Evolutionary conservation across 768 basidiomycete species (phyloP).

Genomic region (Zangia roseola): DNA sequence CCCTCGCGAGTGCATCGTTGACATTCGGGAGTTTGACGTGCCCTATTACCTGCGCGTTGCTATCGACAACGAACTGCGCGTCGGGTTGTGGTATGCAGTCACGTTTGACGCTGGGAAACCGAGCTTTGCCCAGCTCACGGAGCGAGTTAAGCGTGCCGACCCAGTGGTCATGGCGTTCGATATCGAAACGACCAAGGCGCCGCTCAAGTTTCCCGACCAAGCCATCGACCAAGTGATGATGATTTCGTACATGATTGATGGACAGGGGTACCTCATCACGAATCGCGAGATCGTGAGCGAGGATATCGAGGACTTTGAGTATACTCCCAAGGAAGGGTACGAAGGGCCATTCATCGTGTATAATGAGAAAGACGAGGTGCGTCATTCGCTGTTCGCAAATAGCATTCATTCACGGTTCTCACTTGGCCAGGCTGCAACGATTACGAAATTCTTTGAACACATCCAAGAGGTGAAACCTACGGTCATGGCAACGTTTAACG

Average conservation of each 20-base stretch:
- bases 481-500: conserved; percentile 98
- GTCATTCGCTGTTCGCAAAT: conserved; percentile 8
- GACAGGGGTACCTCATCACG: conserved; percentile 95
- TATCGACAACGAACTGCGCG: conserved; percentile 96
- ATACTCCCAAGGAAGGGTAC: conserved; percentile 97
- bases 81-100: conserved; percentile 96
- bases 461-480: conserved; percentile 93
- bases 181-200: conserved; percentile 99
- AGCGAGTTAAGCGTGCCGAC: conserved; percentile 96
- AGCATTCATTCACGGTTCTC: background rate
- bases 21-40: conserved; percentile 94
- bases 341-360: conserved; percentile 95
- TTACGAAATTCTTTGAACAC: conserved; percentile 89
- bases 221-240: conserved; percentile 99
- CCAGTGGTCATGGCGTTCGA: conserved; percentile 99
- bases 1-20: conserved; percentile 90
- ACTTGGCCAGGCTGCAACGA: conserved; percentile 63
- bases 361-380: conserved; percentile 90
- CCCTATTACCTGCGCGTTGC: conserved; percentile 98
- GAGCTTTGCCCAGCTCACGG: conserved; percentile 62
- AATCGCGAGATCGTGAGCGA: conserved; percentile 97
- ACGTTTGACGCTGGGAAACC: conserved; percentile 82
- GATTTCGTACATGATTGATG: conserved; percentile 99
- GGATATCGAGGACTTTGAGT: conserved; percentile 98
- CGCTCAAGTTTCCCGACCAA: conserved; percentile 98